These are phyloP conservation scores for Phialophora chinensis DNA, from an alignment of 2,329 filamentous ascomycete species.

Conservation along the genomic window DNA sequence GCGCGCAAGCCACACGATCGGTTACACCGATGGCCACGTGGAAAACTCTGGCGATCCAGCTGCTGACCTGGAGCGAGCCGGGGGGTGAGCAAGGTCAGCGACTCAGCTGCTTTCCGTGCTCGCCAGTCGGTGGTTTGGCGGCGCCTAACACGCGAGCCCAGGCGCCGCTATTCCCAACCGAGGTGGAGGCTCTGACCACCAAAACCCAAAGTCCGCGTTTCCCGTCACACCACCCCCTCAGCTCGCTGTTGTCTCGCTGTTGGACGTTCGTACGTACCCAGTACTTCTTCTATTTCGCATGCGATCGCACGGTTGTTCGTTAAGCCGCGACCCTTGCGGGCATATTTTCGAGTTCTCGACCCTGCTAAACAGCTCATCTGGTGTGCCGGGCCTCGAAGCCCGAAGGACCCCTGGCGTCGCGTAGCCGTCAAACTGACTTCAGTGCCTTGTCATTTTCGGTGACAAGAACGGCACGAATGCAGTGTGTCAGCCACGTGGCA, in stretches of 20 bases:
- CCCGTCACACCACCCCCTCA: slow-evolving; percentile 9
- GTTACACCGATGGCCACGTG: slow-evolving; percentile 19
- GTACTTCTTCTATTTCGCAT: neutral
- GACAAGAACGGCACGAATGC: neutral
- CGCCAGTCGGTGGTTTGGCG: slow-evolving; percentile 1
- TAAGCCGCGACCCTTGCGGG: neutral
- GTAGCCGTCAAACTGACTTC: neutral
- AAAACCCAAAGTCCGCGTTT: neutral
- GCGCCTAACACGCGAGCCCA: slow-evolving; percentile 14
- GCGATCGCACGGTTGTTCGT: neutral
- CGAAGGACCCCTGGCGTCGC: neutral
- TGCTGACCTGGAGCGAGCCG: neutral
- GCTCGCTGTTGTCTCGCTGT: neutral
- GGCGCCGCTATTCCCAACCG: slow-evolving; percentile 10
- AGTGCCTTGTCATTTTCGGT: neutral
- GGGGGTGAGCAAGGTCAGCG: slow-evolving; percentile 1
- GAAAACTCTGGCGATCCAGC: slow-evolving; percentile 8
- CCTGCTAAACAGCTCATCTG: neutral
- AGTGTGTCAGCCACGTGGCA: slow-evolving; percentile 3
- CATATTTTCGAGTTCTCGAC: neutral
- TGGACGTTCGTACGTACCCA: too few relatives aligned
- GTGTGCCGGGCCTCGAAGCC: too few relatives aligned
- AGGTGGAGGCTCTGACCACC: slow-evolving; percentile 15
- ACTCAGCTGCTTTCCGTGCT: slow-evolving; percentile 15
- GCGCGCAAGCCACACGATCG: slow-evolving; percentile 15